Evolutionary conservation across 1,139 yeast species (phyloP), one percentile per base, ranked within the genome.

Genomic region (Suhomyces terraborum): DNA sequence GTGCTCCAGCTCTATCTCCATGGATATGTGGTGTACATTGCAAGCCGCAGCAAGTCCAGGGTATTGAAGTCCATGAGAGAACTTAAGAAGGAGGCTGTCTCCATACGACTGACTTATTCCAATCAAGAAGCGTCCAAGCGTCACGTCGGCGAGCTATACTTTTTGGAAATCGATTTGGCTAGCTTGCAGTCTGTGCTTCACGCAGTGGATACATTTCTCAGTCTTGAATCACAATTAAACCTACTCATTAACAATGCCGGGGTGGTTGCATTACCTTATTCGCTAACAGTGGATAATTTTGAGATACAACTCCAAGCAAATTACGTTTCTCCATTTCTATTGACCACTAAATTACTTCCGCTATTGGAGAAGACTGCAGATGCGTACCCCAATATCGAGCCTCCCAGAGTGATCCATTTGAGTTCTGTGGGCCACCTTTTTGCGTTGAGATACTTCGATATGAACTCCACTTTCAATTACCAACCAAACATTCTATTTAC

Each of bases 241-340:
- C 59, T 88, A 19, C 69, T 88, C 32, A 72, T 88, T 26, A 80
- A 87, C 53, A 88, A 88, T 58, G 94, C 96, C 0, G 95, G 95
- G 1, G 81, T 85, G 3, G 83, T 86, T 82, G 94, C 86, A 2
- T 67, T 82, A 10, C 95, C 95, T 0, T 79, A 69, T 55, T 69
- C 77, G 12, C 51, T 67, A 21, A 85, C 96, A 0, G 64, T 63
- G 19, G 95, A 88, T 55, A 82, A 82, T 5, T 85, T 84, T 55
- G 96, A 89, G 58, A 73, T 86, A 22, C 95, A 87, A 56, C 64
- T 86, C 45, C 95, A 87, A 56, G 83, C 91, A 4, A 87, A 87
- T 59, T 88, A 82, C 55, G 66, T 88, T 6, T 77, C 94, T 0
- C 95, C 89, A 33, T 85, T 84, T 48, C 63, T 88, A 16, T 67